These are phyloP conservation scores for Cryptococcus sp. DNA, from an alignment of 1,284 basidiomycete species.

Conservation along the genomic window DNA sequence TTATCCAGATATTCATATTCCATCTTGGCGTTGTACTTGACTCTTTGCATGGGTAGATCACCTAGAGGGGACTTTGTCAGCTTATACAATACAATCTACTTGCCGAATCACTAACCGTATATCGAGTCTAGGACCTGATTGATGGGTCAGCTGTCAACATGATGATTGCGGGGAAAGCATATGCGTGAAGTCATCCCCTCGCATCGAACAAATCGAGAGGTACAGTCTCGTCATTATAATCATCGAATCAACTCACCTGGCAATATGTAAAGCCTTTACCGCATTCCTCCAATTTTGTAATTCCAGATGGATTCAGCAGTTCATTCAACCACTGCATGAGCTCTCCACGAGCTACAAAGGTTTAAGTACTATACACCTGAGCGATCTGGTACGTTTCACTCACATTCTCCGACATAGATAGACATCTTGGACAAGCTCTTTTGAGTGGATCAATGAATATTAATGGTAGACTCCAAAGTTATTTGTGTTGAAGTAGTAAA, in stretches of 20 bases:
- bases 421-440: slow-evolving; percentile 22
- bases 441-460: too few species aligned
- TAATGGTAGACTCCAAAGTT: too few species aligned
- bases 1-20: slow-evolving; percentile 95
- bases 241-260: slow-evolving; percentile 51
- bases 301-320: slow-evolving; percentile 67
- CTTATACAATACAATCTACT: not conserved
- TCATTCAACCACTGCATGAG: slow-evolving; percentile 92
- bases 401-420: slow-evolving; percentile 41
- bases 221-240: not conserved
- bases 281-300: slow-evolving; percentile 93
- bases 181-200: not conserved
- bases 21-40: slow-evolving; percentile 90
- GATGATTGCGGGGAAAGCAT: slow-evolving; percentile 3
- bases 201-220: too few species aligned
- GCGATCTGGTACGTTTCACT: slow-evolving; percentile 8
- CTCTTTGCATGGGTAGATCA: slow-evolving; percentile 78
- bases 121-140: slow-evolving; percentile 76
- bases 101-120: slow-evolving; percentile 58
- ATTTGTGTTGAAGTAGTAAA: too few species aligned
- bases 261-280: slow-evolving; percentile 86
- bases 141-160: not conserved
- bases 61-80: slow-evolving; percentile 47
- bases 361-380: not conserved
- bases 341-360: slow-evolving; percentile 63